Evolutionary conservation across 345 rosid species (phyloP).

Genomic region (Hirschfeldia incana): DNA sequence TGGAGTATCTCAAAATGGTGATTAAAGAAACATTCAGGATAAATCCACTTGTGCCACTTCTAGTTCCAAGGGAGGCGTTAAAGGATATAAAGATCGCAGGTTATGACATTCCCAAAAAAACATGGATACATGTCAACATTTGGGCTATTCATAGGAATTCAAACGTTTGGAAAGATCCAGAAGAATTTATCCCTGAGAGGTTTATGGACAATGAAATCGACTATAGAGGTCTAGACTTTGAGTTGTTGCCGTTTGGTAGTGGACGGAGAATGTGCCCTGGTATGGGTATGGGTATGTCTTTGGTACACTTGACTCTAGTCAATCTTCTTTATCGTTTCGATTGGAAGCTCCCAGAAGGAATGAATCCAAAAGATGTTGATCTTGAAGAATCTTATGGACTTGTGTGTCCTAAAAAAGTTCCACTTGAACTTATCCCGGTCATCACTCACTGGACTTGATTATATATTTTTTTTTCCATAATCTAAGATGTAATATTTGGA

Average conservation of each 20-base stretch:
- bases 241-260: background rate
- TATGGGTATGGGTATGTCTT: background rate
- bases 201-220: background rate
- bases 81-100: background rate
- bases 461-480: background rate
- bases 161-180: background rate
- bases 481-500: background rate
- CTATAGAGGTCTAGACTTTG: background rate
- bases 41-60: background rate
- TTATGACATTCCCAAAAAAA: background rate
- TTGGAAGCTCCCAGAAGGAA: background rate
- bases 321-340: background rate
- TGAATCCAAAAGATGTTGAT: background rate
- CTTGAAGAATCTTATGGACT: background rate
- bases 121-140: background rate
- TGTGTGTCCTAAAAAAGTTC: background rate
- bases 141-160: background rate
- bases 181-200: background rate
- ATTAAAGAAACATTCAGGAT: background rate
- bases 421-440: background rate
- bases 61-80: background rate
- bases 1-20: background rate
- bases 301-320: background rate
- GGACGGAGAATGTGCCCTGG: background rate
- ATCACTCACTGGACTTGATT: background rate